A percentile compares a stretch with the other conserved stretches of the same genome.
phyloP scores from a whole-genome alignment of 139 green algal species.

The Volvox africanus region DNA sequence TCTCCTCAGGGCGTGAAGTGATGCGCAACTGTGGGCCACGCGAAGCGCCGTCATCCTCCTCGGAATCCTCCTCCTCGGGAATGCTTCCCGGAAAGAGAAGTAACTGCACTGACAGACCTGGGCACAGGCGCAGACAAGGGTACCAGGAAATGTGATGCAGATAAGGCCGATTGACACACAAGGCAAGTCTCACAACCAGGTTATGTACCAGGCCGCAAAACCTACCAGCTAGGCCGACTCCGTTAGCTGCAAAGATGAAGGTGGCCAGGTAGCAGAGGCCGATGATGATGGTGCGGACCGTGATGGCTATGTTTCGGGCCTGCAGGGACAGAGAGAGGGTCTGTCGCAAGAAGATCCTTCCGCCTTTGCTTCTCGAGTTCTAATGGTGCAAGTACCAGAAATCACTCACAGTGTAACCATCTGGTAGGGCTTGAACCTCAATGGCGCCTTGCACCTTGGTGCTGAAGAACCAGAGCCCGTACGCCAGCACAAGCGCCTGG shows the following conservation, averaged over 20 bases:
- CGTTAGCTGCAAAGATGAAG: constrained; percentile 82
- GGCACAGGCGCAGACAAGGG: no score
- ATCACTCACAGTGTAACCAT: constrained; percentile 58
- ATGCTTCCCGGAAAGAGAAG: constrained; percentile 63
- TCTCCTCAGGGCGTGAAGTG: constrained; percentile 48
- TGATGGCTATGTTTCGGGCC: constrained; percentile 79
- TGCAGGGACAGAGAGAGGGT: constrained; percentile 26
- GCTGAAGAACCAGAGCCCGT: constrained; percentile 72
- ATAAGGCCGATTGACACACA: no score
- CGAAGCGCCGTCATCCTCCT: neutral
- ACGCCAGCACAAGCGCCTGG: constrained; percentile 64
- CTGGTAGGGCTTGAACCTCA: neutral
- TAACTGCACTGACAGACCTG: constrained; percentile 70
- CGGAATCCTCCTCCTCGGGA: constrained; percentile 48
- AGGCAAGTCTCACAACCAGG: neutral
- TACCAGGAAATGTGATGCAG: no score
- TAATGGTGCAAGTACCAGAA: no score
- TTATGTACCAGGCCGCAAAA: neutral
- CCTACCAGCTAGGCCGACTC: constrained; percentile 67
- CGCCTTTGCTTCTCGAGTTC: no score
- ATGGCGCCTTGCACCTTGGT: constrained; percentile 62
- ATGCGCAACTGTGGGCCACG: constrained; percentile 58
- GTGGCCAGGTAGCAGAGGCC: constrained; percentile 79
- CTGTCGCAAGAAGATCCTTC: no score
- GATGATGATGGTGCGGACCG: constrained; percentile 79